phyloP scores from a whole-genome alignment of 2,329 filamentous ascomycete genomes.

The Balansia obtecta region DNA sequence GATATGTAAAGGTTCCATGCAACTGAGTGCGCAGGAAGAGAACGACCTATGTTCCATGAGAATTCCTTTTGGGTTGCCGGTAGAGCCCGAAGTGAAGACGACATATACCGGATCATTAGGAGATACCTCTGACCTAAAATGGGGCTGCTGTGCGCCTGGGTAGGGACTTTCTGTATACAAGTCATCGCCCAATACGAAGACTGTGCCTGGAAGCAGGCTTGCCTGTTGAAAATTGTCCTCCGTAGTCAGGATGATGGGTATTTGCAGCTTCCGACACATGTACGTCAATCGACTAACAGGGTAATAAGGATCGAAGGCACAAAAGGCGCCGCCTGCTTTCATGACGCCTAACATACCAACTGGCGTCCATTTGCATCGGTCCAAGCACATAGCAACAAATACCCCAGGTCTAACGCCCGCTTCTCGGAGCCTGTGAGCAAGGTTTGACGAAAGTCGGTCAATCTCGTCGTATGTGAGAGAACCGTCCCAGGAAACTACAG shows the following conservation, averaged over 20 bases:
- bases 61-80: constrained; percentile 33
- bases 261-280: constrained; percentile 2
- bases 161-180: not conserved
- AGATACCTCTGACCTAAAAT: not conserved
- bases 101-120: constrained; percentile 15
- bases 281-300: constrained; percentile 3
- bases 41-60: constrained; percentile 4
- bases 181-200: not conserved
- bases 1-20: not conserved
- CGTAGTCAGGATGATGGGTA: not conserved
- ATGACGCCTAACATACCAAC: constrained; percentile 18
- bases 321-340: constrained; percentile 20
- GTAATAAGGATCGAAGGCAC: constrained; percentile 15
- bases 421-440: not conserved
- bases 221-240: not conserved
- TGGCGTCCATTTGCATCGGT: constrained; percentile 12
- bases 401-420: not conserved
- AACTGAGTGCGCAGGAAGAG: constrained; percentile 3
- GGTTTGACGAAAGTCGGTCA: not conserved
- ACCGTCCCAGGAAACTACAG: constrained; percentile 5
- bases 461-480: constrained; percentile 4
- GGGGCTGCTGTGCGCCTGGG: not conserved
- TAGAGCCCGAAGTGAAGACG: constrained; percentile 42
- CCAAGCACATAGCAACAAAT: constrained; percentile 15
- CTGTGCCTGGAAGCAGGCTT: not conserved